Base-by-base conservation (phyloP, 1,284 basidiomycete species). In the Cutaneotrichosporon sp. region DNA sequence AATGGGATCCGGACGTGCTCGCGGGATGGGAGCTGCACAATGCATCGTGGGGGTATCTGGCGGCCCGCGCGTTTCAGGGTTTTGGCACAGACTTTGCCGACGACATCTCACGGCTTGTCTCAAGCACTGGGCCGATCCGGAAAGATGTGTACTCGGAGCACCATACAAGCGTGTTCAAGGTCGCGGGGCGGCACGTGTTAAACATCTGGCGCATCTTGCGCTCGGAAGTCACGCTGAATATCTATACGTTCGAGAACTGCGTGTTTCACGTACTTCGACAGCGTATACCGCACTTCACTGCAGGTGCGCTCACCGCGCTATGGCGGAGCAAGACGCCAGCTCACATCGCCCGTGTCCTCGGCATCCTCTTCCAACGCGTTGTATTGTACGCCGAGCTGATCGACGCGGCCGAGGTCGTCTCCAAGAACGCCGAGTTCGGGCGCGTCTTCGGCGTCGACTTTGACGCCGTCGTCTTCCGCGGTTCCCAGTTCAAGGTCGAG, bases 401-500 rank as follows among this genome's bases (percentile, higher is more conserved):
- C 6, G 89, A 94, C 66, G 85, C 85, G 58, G 85, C 89, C 4
- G 92, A 96, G 71, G 83, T 90, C 14, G 85, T 95, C 38, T 91
- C 90, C 0, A 94, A 94, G 80, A 95, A 88, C 57, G 90, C 93
- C 91, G 96, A 99, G 79, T 97, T 97, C 72, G 94, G 96, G 21
- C 87, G 96, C 14, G 91, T 98, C 14, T 97, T 97, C 71, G 96
- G 96, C 0, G 89, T 99, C 57, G 96, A 99, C 80, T 98, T 98
- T 77, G 92, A 90, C 75, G 97, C 94, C 0, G 95, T 98, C 51
- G 87, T 97, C 64, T 93, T 88, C 69, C 87, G 97, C 36, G 96
- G 96, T 1, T 96, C 92, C 2, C 96, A 99, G 73, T 98, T 93
- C 84, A 98, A 98, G 81, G 96, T 99, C 22, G 96, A 99, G 82